A percentile compares a stretch with the other conserved stretches of the same genome.
phyloP scores from a whole-genome alignment of 2,329 filamentous ascomycete genomes.

The Reticulascus tulasneorum region DNA sequence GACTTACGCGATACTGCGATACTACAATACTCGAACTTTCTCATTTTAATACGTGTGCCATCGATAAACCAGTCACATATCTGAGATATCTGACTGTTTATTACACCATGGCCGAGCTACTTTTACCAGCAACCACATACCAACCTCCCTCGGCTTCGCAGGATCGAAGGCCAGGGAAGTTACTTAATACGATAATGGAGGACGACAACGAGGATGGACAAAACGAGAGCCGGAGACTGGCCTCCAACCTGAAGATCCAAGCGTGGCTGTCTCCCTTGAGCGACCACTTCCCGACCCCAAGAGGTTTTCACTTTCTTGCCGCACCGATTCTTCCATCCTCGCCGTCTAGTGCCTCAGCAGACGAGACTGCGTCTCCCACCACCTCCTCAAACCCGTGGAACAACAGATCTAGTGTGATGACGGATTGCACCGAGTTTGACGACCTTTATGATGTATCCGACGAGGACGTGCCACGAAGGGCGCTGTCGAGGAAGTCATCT shows the following conservation, averaged over 20 bases:
- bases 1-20: too few species aligned
- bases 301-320: conserved; percentile 61
- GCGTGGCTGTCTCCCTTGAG: conserved; percentile 57
- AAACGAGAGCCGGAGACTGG: conserved; percentile 20
- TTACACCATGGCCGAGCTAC: conserved; percentile 43
- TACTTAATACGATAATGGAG: conserved; percentile 65
- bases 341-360: conserved; percentile 50
- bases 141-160: conserved; percentile 49
- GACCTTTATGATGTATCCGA: conserved; percentile 86
- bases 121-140: conserved; percentile 37
- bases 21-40: conserved; percentile 6
- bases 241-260: conserved; percentile 47
- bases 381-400: conserved; percentile 60
- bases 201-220: conserved; percentile 42
- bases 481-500: conserved; percentile 22
- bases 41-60: conserved; percentile 9
- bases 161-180: conserved; percentile 48
- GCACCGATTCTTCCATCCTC: conserved; percentile 60
- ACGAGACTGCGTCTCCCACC: conserved; percentile 48
- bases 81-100: conserved; percentile 25
- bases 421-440: conserved; percentile 72
- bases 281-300: conserved; percentile 69
- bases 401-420: conserved; percentile 55
- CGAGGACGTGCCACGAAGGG: conserved; percentile 48
- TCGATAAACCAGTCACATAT: conserved; percentile 9